phyloP scores from a whole-genome alignment of 164 flowering plant species.

The Cinnamomum chago region DNA sequence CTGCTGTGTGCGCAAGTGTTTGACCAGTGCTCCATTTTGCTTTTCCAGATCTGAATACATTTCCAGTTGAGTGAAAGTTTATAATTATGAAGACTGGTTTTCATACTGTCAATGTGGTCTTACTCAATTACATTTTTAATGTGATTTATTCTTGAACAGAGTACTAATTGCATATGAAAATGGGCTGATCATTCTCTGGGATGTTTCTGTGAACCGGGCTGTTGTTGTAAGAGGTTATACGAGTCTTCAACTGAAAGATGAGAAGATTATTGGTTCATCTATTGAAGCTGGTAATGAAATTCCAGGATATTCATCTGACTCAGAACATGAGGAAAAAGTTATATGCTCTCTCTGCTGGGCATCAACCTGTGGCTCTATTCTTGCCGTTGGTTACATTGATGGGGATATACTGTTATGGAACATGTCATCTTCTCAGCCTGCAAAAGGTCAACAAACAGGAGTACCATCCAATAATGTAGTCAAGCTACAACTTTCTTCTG shows the following conservation, averaged over 20 bases:
- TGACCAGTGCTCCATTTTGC: too few species aligned
- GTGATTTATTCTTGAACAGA: conserved; percentile 38
- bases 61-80: too few species aligned
- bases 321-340: conserved; percentile 65
- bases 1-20: too few species aligned
- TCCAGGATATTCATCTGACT: conserved; percentile 24
- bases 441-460: conserved; percentile 36
- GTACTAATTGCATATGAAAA: conserved; percentile 70
- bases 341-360: conserved; percentile 94
- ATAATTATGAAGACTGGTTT: too few species aligned
- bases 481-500: conserved; percentile 70
- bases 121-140: neutral
- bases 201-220: conserved; percentile 50
- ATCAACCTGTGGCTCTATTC: conserved; percentile 70
- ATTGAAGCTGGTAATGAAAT: conserved; percentile 21
- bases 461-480: conserved; percentile 48
- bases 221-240: conserved; percentile 61
- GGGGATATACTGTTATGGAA: conserved; percentile 93
- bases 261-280: conserved; percentile 24
- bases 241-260: conserved; percentile 63
- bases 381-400: conserved; percentile 88
- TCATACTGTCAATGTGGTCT: neutral
- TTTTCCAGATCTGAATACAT: too few species aligned
- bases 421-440: conserved; percentile 34
- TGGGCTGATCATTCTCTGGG: conserved; percentile 85